Evolutionary conservation across 1,284 basidiomycete species (phyloP).

Genomic region (Cutaneotrichosporon cavernicola): DNA sequence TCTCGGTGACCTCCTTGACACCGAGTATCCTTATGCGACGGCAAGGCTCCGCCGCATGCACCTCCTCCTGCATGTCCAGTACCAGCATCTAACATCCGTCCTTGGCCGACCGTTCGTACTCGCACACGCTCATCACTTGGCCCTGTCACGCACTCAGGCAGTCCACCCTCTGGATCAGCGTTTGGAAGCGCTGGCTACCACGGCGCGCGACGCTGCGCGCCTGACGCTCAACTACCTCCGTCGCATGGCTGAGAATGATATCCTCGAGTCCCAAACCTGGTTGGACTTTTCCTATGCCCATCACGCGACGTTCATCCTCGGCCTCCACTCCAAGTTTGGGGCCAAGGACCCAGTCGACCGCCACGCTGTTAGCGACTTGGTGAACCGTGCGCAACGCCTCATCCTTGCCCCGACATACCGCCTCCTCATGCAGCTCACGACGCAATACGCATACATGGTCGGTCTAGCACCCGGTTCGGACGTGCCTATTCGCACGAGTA

Average conservation of each 20-base stretch:
- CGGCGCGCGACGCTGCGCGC: constrained; percentile 18
- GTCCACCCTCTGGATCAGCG: constrained; percentile 1
- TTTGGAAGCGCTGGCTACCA: constrained; percentile 10
- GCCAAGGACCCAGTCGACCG: not conserved
- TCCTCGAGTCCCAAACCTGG: constrained; percentile 21
- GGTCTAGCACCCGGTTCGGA: constrained; percentile 19
- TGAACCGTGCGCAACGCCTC: constrained; percentile 13
- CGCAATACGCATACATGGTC: constrained; percentile 24
- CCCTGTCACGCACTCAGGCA: constrained; percentile 12
- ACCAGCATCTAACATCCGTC: constrained; percentile 24
- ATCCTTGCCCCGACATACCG: constrained; percentile 27
- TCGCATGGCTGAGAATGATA: constrained; percentile 4
- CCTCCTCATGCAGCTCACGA: constrained; percentile 30
- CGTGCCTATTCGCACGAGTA: not conserved
- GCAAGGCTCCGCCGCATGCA: constrained; percentile 16
- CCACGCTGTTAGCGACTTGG: constrained; percentile 5
- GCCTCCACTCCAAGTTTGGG: constrained; percentile 16
- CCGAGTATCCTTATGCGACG: constrained; percentile 7
- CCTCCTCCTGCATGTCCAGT: constrained; percentile 20
- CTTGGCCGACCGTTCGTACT: constrained; percentile 28
- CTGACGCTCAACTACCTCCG: constrained; percentile 17
- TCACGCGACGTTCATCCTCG: constrained; percentile 29
- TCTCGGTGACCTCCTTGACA: constrained; percentile 15
- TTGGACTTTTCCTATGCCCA: constrained; percentile 28
- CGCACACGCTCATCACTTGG: constrained; percentile 13